Evolutionary conservation across 2,329 filamentous ascomycete genomes (phyloP), one percentile per base, ranked within the genome.

Genomic region (Fusarium scirpi): DNA sequence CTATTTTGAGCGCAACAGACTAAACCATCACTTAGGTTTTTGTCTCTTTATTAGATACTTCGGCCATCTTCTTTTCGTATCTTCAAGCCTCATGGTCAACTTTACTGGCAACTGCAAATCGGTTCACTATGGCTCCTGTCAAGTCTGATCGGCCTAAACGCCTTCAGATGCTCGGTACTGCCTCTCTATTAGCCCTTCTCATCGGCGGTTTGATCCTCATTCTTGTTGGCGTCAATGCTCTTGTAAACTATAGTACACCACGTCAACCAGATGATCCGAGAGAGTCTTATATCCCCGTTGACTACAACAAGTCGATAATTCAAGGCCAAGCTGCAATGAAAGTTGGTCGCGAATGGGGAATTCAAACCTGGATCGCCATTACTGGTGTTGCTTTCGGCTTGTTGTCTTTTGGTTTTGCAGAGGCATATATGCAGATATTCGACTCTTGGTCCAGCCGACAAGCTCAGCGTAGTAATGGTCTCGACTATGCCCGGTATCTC

Each of bases 401-500:
- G 11, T 25, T 49, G 5, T 48, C 43, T 22, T 43, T 32, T 30
- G 58, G 43, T 8, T 59, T 61, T 6, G 18, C 54, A 15, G 32
- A 61, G 22, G 55, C 58, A 32, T 61, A 59, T 10, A 20, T 61
- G 22, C 58, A 61, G 30, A 10, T 59, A 13, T 61, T 61, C 20
- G 58, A 59, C 27, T 18, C 54, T 40, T 61, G 58, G 54, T 46
- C 54, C 25, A 41, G 54, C 30, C 32, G 43, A 32, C 43, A 59
- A 22, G 58, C 58, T 49, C 41, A 22, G 18, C 27, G 12, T 18
- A 29, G 22, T 5, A 48, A 27, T n/a, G 43, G 54, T 10, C 58
- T 59, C 25, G 43, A 61, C 54, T 61, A 60, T 49, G 34, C 55
- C 15, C 58, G 43, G 9, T 60, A 60, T 43, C 58, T 43, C 55